Evolutionary conservation across 768 basidiomycete species (phyloP).

Genomic region (Tephrocybe sp.): DNA sequence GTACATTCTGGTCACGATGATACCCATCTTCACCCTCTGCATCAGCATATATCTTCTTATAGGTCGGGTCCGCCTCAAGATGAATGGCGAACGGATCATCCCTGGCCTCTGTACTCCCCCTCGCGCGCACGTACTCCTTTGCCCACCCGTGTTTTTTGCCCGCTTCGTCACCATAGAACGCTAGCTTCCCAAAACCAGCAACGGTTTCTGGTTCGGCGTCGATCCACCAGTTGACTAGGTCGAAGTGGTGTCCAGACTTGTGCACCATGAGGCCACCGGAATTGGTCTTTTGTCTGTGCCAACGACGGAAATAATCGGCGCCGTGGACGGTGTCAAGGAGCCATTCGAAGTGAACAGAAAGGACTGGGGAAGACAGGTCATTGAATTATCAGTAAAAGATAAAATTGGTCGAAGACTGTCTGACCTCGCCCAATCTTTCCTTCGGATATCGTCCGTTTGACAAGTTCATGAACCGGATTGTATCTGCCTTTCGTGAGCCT

Average conservation of each 20-base stretch:
- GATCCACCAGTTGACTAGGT: conserved; percentile 56
- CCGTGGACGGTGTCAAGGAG: conserved; percentile 51
- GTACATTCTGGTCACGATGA: conserved; percentile 46
- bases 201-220: conserved; percentile 42
- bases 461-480: conserved; percentile 48
- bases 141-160: conserved; percentile 47
- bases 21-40: conserved; percentile 50
- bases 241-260: conserved; percentile 47
- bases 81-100: conserved; percentile 49
- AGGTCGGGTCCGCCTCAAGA: conserved; percentile 37
- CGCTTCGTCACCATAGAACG: conserved; percentile 45
- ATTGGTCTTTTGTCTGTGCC: conserved; percentile 44
- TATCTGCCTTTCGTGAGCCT: conserved; percentile 21
- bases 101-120: conserved; percentile 38
- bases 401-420: not conserved
- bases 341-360: conserved; percentile 54
- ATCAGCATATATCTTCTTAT: conserved; percentile 44
- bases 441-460: conserved; percentile 41
- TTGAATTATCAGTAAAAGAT: not conserved
- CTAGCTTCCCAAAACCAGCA: conserved; percentile 43
- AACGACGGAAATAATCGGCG: conserved; percentile 51
- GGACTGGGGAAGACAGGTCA: too few relatives aligned
- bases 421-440: conserved; percentile 45
- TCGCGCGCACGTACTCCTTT: conserved; percentile 42
- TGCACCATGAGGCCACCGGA: conserved; percentile 45